A percentile compares a stretch with the other conserved stretches of the same genome.
Conservation (phyloP, 805 yeast genomes). For the Starmerella vitae region DNA sequence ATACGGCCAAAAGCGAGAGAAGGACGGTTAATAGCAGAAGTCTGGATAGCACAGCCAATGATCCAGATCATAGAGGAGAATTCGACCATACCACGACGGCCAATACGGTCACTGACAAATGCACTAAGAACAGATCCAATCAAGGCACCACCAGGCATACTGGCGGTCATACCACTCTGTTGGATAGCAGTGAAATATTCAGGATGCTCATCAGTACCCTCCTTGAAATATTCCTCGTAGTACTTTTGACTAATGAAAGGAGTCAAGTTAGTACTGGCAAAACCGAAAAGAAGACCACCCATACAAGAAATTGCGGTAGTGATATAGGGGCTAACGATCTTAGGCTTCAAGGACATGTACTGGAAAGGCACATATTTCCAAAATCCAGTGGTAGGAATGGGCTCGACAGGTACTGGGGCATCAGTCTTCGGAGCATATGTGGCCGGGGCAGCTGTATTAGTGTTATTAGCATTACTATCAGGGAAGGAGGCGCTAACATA, state of each 20-base stretch:
- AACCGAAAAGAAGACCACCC: conserved; percentile 64
- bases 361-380: conserved; percentile 14
- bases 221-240: conserved; percentile 40
- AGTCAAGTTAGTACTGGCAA: conserved; percentile 66
- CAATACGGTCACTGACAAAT: conserved; percentile 36
- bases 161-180: conserved; percentile 53
- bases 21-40: conserved; percentile 30
- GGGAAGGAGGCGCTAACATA: neutral
- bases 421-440: neutral
- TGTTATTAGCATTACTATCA: neutral
- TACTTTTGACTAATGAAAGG: conserved; percentile 45
- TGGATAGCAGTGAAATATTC: conserved; percentile 28
- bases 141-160: conserved; percentile 56
- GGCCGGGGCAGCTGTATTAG: neutral
- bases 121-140: conserved; percentile 44
- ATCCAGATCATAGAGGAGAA: conserved; percentile 33
- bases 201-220: conserved; percentile 3
- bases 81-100: conserved; percentile 32
- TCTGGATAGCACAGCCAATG: conserved; percentile 41
- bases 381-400: conserved; percentile 1
- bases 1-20: conserved; percentile 39
- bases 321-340: conserved; percentile 36
- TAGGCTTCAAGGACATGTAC: conserved; percentile 16
- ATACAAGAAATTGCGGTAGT: conserved; percentile 46
- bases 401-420: conserved; percentile 6